These are phyloP conservation scores for Umbelopsis isabellina DNA, from an alignment of 192 early-diverging fungal species.

Conservation along the genomic window DNA sequence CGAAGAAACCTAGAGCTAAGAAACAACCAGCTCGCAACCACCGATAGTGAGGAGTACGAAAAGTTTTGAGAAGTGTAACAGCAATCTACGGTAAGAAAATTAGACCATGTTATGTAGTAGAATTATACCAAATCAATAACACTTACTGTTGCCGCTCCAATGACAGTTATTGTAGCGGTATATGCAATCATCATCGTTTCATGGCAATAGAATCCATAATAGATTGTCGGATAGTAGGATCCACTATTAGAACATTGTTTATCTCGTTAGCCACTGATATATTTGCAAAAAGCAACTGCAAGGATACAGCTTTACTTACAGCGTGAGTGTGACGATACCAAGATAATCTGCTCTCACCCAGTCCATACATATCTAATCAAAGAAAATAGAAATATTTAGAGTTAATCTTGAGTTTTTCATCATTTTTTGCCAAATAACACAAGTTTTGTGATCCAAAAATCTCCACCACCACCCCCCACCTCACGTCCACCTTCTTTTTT, in stretches of 20 bases:
- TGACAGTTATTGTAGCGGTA: slow-evolving; percentile 35
- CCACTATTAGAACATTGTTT: slow-evolving; percentile 19
- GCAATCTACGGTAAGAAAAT: slow-evolving; percentile 46
- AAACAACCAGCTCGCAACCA: slow-evolving; percentile 80
- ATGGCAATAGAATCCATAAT: slow-evolving; percentile 44
- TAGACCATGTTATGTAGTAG: not conserved
- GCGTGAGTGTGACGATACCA: slow-evolving; percentile 11
- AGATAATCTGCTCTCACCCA: slow-evolving; percentile 20
- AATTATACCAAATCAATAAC: no score
- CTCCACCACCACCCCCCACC: no score
- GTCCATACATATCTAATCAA: not conserved
- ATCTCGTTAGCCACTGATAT: not conserved
- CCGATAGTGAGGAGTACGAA: slow-evolving; percentile 77
- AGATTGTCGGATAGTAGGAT: slow-evolving; percentile 35
- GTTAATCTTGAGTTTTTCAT: no score
- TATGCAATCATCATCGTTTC: slow-evolving; percentile 33
- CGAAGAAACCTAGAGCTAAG: slow-evolving; percentile 76
- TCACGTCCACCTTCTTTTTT: not conserved
- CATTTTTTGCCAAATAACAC: no score
- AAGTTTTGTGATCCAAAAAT: no score
- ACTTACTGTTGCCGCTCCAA: slow-evolving; percentile 64
- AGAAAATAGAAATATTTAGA: no score
- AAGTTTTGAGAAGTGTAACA: slow-evolving; percentile 58
- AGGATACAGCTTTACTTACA: not conserved
- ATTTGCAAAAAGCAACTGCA: no score